These are phyloP conservation scores for Hericium alpestre DNA, from an alignment of 768 basidiomycete genomes.

Conservation along the genomic window DNA sequence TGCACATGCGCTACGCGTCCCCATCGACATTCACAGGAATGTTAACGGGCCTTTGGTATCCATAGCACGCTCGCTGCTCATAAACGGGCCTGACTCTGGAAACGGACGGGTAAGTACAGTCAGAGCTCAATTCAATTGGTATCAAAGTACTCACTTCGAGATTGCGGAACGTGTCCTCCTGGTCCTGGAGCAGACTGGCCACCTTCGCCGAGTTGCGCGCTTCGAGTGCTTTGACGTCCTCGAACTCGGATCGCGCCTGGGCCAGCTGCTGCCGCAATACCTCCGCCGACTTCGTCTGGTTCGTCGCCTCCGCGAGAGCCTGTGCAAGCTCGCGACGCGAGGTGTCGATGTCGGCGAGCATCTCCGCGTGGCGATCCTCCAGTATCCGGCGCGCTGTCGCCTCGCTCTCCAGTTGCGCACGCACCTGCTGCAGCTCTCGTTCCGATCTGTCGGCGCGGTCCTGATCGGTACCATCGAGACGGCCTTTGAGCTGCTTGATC, in stretches of 20 bases:
- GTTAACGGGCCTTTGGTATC: no score
- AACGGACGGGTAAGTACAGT: no score
- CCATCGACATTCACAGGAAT: no score
- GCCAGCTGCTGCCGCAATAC: conserved; percentile 50
- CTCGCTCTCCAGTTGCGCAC: conserved; percentile 56
- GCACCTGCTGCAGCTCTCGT: conserved; percentile 53
- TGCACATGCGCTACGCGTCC: no score
- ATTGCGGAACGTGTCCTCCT: conserved; percentile 57
- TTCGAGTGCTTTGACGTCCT: conserved; percentile 61
- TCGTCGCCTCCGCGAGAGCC: conserved; percentile 59
- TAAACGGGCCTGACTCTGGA: no score
- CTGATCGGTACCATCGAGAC: conserved; percentile 25
- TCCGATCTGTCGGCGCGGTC: conserved; percentile 52
- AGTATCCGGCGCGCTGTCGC: conserved; percentile 46
- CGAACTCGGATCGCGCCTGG: conserved; percentile 50
- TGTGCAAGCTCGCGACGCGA: conserved; percentile 42
- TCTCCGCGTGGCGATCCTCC: conserved; percentile 52
- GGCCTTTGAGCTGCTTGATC: conserved; percentile 39
- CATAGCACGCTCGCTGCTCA: no score
- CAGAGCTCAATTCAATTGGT: no score
- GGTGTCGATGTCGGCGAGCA: conserved; percentile 43
- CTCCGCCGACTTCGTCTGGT: conserved; percentile 52
- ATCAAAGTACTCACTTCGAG: no score
- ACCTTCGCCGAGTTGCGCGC: conserved; percentile 53
- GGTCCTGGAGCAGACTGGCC: conserved; percentile 59